Evolutionary conservation across 805 yeast species (phyloP).

Genomic region (Cyberlindnera mycetangii): DNA sequence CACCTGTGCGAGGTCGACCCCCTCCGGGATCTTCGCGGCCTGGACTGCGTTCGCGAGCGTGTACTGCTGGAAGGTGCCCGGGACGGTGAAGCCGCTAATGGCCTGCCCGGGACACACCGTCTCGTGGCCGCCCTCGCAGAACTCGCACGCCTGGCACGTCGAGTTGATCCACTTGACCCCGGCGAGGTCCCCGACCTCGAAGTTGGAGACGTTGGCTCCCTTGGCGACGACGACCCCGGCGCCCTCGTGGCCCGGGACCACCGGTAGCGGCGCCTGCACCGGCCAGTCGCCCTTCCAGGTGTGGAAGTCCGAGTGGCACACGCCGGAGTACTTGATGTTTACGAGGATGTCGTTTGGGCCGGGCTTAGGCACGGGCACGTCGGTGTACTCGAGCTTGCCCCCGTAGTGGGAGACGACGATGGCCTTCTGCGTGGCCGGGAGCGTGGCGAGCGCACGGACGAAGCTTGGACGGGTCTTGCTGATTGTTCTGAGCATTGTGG

Average conservation of each 20-base stretch:
- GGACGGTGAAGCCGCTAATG: constrained; percentile 79
- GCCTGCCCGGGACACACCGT: constrained; percentile 62
- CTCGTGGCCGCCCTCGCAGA: constrained; percentile 47
- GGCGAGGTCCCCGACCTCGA: constrained; percentile 54
- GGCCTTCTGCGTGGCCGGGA: constrained; percentile 48
- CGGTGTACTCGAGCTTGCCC: constrained; percentile 43
- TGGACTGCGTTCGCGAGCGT: constrained; percentile 80
- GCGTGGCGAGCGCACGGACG: constrained; percentile 11
- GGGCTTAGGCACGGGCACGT: constrained; percentile 52
- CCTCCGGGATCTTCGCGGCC: constrained; percentile 70
- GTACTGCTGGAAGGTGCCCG: constrained; percentile 85
- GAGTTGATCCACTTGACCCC: constrained; percentile 62
- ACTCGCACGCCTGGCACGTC: constrained; percentile 53
- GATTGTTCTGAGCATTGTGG: constrained; percentile 4
- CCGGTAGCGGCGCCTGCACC: constrained; percentile 46
- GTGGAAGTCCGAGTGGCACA: constrained; percentile 59
- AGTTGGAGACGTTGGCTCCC: constrained; percentile 50
- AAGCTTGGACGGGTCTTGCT: not conserved
- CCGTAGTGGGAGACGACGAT: constrained; percentile 45
- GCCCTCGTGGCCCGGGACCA: constrained; percentile 63
- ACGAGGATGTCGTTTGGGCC: constrained; percentile 51
- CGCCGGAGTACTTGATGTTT: constrained; percentile 57
- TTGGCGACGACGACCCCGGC: constrained; percentile 57
- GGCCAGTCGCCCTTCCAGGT: constrained; percentile 68
- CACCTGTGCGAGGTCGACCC: constrained; percentile 62